Evolutionary conservation across 2,329 filamentous ascomycete genomes (phyloP).

Genomic region (Alternaria brassicicola): DNA sequence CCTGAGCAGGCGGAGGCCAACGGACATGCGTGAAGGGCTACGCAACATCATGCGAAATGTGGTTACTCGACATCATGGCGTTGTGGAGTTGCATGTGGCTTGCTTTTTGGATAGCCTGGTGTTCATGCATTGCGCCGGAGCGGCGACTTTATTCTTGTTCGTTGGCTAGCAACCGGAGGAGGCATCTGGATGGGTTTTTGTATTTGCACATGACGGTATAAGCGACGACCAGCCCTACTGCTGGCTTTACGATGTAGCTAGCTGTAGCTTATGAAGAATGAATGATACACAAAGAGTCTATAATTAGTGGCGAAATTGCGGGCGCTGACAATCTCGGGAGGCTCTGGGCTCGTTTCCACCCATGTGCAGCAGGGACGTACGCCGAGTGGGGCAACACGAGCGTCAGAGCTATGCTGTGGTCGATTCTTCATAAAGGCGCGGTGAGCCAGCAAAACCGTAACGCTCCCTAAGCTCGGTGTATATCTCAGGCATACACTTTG

Average conservation of each 20-base stretch:
- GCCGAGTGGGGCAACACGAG: slow-evolving; percentile 39
- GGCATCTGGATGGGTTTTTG: neutral
- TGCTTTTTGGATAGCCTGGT: slow-evolving; percentile 3
- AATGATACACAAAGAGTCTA: slow-evolving; percentile 19
- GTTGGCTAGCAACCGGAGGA: neutral
- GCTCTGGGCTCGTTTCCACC: slow-evolving; percentile 2
- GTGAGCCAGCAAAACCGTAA: slow-evolving; percentile 8
- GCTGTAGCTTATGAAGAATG: neutral
- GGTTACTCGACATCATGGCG: slow-evolving; percentile 7
- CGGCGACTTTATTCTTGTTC: neutral
- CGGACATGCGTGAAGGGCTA: slow-evolving; percentile 18
- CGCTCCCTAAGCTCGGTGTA: neutral
- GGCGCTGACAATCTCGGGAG: slow-evolving; percentile 27
- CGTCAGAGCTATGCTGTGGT: slow-evolving; percentile 26
- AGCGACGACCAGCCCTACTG: neutral
- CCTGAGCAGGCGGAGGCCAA: slow-evolving; percentile 28
- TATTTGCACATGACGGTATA: neutral
- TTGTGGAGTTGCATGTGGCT: slow-evolving; percentile 14
- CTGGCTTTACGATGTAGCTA: neutral
- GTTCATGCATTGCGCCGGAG: slow-evolving; percentile 12
- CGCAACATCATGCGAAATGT: slow-evolving; percentile 13
- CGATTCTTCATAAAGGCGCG: slow-evolving; percentile 10
- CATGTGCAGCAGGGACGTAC: slow-evolving; percentile 34
- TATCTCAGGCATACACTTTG: neutral
- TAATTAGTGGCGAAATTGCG: slow-evolving; percentile 39